Percentiles rank a stretch among this genome's conserved stretches.
phyloP scores from a whole-genome alignment of 1,139 yeast species.

The Suhomyces wounanorum region DNA sequence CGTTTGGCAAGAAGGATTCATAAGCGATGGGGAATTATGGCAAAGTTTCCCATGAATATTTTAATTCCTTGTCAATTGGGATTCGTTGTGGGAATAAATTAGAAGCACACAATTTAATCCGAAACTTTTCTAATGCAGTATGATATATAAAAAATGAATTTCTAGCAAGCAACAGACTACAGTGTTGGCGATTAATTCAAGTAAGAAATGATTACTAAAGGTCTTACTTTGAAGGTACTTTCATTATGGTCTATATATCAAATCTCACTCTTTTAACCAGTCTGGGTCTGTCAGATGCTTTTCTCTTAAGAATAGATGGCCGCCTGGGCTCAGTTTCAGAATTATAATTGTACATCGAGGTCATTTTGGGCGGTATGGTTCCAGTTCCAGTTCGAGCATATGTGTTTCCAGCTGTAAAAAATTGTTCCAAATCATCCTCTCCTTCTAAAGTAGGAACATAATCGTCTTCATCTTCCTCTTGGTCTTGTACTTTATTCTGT shows the following conservation, averaged over 20 bases:
- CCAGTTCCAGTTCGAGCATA: constrained; percentile 9
- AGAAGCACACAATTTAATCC: no score
- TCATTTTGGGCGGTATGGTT: constrained; percentile 5
- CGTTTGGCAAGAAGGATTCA: no score
- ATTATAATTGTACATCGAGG: neutral
- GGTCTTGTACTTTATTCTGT: neutral
- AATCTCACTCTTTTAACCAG: constrained; percentile 12
- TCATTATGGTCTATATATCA: constrained; percentile 8
- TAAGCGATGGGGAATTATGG: no score
- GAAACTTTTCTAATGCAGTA: no score
- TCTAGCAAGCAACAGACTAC: no score
- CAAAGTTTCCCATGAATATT: no score
- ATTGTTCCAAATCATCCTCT: neutral
- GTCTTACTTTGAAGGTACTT: neutral
- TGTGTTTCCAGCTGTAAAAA: neutral
- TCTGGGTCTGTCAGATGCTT: constrained; percentile 5
- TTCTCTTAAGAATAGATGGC: constrained; percentile 12
- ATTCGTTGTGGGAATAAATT: no score
- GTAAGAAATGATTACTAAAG: neutral
- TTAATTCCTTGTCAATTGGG: no score
- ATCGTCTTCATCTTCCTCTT: constrained; percentile 12
- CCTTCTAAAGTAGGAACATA: constrained; percentile 12
- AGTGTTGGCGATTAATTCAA: neutral
- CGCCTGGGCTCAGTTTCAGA: constrained; percentile 6
- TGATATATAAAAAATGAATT: no score